Evolutionary conservation across 352 stramenopile genomes (phyloP).

Genomic region (Pythium aquatile): DNA sequence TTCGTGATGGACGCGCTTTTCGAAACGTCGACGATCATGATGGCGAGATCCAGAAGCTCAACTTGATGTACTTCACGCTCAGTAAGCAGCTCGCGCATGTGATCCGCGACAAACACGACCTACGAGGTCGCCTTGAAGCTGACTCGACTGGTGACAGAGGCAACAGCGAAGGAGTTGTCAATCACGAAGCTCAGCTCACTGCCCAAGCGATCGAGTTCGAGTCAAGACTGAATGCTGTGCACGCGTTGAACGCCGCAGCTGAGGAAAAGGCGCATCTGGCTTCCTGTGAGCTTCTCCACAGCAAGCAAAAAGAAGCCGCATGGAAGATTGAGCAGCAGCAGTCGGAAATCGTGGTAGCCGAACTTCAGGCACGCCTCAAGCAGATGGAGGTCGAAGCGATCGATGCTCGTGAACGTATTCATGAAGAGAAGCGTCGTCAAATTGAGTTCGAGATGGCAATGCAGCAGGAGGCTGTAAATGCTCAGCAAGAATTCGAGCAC

Average conservation of each 20-base stretch:
- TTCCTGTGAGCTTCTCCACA: conserved; percentile 50
- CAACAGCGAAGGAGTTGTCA: conserved; percentile 30
- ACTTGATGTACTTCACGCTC: conserved; percentile 59
- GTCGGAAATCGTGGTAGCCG: conserved; percentile 33
- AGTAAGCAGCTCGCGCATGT: conserved; percentile 68
- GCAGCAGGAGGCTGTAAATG: neutral
- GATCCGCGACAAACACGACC: conserved; percentile 72
- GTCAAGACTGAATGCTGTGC: conserved; percentile 38
- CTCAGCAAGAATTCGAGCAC: conserved; percentile 8
- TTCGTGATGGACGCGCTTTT: conserved; percentile 17
- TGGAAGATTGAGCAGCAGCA: conserved; percentile 52
- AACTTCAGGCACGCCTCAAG: conserved; percentile 26
- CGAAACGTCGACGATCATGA: conserved; percentile 13
- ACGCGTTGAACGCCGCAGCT: conserved; percentile 32
- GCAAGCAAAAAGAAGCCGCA: conserved; percentile 61
- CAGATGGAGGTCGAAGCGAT: conserved; percentile 31
- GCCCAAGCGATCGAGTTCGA: conserved; percentile 46
- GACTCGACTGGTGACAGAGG: conserved; percentile 21
- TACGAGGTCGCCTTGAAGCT: conserved; percentile 45
- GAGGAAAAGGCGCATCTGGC: conserved; percentile 45
- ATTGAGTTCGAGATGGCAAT: conserved; percentile 19
- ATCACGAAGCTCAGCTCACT: conserved; percentile 44
- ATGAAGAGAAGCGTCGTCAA: conserved; percentile 35
- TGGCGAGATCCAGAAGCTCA: conserved; percentile 57
- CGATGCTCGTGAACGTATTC: conserved; percentile 21